A percentile compares a stretch with the other conserved stretches of the same genome.
phyloP scores from a whole-genome alignment of 2,329 filamentous ascomycete species.

The Neophaeococcomyces aloes region DNA sequence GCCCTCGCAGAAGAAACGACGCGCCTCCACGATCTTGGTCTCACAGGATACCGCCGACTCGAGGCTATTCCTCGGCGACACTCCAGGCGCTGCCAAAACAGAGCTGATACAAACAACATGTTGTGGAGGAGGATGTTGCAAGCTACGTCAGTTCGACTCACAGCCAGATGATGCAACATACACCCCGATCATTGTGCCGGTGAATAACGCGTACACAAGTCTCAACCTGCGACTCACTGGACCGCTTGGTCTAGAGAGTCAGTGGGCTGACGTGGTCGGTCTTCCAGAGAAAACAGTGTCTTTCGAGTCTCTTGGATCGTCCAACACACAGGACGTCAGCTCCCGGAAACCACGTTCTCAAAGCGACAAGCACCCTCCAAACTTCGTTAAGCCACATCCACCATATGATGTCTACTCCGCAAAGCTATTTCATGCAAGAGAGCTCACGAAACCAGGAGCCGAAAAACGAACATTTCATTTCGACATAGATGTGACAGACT shows the following conservation, averaged over 20 bases:
- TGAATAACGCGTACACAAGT: conserved; percentile 75
- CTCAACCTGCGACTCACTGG: conserved; percentile 62
- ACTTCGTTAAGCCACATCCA: conserved; percentile 86
- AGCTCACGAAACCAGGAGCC: conserved; percentile 76
- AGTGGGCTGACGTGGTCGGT: conserved; percentile 59
- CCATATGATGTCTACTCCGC: conserved; percentile 87
- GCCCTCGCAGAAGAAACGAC: conserved; percentile 26
- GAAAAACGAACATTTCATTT: conserved; percentile 98
- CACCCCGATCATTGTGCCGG: conserved; percentile 48
- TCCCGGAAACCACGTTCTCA: conserved; percentile 2
- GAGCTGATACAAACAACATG: conserved; percentile 53
- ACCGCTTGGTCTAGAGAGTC: conserved; percentile 58
- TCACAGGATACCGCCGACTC: conserved; percentile 51
- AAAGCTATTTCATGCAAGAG: conserved; percentile 72
- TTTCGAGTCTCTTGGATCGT: conserved; percentile 35
- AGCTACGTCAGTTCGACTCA: conserved; percentile 44
- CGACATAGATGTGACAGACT: conserved; percentile 91
- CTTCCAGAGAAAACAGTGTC: conserved; percentile 67
- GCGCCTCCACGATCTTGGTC: conserved; percentile 41
- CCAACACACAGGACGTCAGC: conserved; percentile 3
- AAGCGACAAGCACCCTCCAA: conserved; percentile 56
- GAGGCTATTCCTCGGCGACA: conserved; percentile 45
- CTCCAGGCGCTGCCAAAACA: conserved; percentile 37
- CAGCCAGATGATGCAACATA: conserved; percentile 35
- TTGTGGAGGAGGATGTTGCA: conserved; percentile 55